phyloP scores from a whole-genome alignment of 2,329 filamentous ascomycete genomes.

The Cladorrhinum sp. region DNA sequence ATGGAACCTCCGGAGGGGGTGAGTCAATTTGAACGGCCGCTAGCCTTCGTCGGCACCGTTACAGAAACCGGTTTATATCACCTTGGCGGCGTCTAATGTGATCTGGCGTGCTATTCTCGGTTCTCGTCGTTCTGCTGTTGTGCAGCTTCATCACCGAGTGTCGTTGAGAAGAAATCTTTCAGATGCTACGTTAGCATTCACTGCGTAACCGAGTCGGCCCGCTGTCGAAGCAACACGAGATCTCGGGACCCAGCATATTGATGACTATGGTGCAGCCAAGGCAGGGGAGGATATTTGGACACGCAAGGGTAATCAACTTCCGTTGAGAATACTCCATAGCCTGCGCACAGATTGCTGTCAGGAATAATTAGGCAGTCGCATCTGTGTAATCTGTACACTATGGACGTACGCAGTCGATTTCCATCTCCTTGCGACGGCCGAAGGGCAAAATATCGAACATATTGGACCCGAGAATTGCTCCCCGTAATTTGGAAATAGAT shows the following conservation, averaged over 20 bases:
- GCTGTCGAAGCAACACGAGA: conserved; percentile 6
- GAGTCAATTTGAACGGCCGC: background rate
- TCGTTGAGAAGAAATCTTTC: background rate
- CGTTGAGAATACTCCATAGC: too few species aligned
- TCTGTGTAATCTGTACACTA: too few species aligned
- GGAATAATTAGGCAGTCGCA: too few species aligned
- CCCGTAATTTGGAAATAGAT: background rate
- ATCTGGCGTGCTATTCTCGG: background rate
- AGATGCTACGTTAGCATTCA: conserved; percentile 8
- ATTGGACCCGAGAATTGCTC: background rate
- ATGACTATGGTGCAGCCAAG: background rate
- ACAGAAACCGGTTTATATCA: background rate
- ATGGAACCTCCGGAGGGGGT: background rate
- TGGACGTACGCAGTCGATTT: background rate
- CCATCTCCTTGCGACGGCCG: too few species aligned
- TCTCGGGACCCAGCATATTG: conserved; percentile 5
- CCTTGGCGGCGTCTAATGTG: background rate
- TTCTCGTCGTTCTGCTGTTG: too few species aligned
- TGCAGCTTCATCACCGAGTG: background rate
- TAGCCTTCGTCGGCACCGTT: background rate
- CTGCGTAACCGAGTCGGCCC: conserved; percentile 1
- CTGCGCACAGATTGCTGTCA: too few species aligned
- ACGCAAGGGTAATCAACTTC: too few species aligned
- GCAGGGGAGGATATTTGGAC: too few species aligned
- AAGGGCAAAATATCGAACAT: background rate